phyloP scores from a whole-genome alignment of 2,329 filamentous ascomycete species.

The Cladophialophora immunda region DNA sequence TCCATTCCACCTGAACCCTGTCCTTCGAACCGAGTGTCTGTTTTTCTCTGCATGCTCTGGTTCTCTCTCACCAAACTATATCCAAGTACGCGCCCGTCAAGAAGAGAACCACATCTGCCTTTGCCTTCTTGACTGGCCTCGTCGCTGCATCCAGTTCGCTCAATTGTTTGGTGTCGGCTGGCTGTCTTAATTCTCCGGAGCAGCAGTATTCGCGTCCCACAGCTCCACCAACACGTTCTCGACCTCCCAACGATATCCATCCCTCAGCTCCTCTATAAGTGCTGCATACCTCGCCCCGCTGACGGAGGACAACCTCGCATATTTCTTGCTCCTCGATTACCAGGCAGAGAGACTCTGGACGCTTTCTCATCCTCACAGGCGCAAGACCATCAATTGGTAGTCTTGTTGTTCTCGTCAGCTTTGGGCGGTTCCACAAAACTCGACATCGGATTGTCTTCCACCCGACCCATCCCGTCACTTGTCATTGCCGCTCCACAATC shows the following conservation, averaged over 20 bases:
- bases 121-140: background rate
- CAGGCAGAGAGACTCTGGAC: background rate
- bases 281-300: background rate
- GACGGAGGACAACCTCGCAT: background rate
- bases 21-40: background rate
- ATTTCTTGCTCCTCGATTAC: background rate
- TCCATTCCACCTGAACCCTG: constrained; percentile 1
- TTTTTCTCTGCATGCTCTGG: background rate
- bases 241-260: background rate
- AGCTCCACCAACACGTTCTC: constrained; percentile 1
- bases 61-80: background rate
- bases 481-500: constrained; percentile 18
- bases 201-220: background rate
- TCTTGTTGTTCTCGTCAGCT: background rate
- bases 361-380: background rate
- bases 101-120: background rate
- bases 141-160: background rate
- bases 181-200: background rate
- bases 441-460: constrained; percentile 22
- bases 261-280: background rate
- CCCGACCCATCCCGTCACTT: constrained; percentile 25
- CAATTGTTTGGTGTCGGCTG: background rate
- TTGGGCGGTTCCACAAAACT: constrained; percentile 21
- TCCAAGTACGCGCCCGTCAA: background rate
- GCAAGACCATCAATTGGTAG: background rate